Percentiles rank a stretch among this genome's conserved stretches.
Evolutionary conservation across 2,329 filamentous ascomycete species (phyloP).

Genomic region (Beauveria rudraprayagi): DNA sequence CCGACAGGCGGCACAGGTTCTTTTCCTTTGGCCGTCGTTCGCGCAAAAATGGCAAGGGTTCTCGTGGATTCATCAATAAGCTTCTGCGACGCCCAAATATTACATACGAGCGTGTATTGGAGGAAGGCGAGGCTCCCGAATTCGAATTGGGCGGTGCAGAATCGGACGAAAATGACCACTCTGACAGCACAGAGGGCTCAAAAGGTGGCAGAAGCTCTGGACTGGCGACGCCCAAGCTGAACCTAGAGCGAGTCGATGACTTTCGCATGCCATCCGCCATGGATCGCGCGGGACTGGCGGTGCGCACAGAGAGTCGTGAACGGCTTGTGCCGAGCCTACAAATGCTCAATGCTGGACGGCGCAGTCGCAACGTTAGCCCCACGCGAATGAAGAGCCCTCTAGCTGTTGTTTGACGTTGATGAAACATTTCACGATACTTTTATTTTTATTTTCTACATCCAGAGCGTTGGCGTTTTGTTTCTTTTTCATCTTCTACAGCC

Average conservation of each 20-base stretch:
- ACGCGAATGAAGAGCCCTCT: conserved; percentile 53
- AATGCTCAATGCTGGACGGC: conserved; percentile 47
- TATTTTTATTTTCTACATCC: background rate
- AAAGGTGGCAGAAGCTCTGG: conserved; percentile 55
- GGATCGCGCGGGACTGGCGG: conserved; percentile 64
- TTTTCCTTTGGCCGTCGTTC: conserved; percentile 22
- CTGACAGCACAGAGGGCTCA: conserved; percentile 51
- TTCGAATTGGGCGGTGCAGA: conserved; percentile 70
- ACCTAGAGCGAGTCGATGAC: conserved; percentile 44
- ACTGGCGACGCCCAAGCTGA: conserved; percentile 57
- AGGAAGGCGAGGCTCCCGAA: conserved; percentile 65
- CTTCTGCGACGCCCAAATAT: conserved; percentile 52
- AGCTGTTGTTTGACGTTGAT: conserved; percentile 18
- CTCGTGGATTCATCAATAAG: conserved; percentile 47
- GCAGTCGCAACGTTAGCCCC: conserved; percentile 49
- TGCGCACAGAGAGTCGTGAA: conserved; percentile 81
- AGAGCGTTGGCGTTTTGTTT: conserved; percentile 4
- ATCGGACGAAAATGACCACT: conserved; percentile 55
- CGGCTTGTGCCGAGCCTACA: conserved; percentile 53
- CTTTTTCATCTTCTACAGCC: background rate
- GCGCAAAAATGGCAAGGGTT: conserved; percentile 36
- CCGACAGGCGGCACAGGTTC: conserved; percentile 54
- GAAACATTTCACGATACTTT: background rate
- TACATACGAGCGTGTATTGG: conserved; percentile 76
- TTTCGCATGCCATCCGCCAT: conserved; percentile 36